Evolutionary conservation across 2,329 filamentous ascomycete genomes (phyloP), one percentile per base, ranked within the genome.

Genomic region (Aplosporella prunicola): DNA sequence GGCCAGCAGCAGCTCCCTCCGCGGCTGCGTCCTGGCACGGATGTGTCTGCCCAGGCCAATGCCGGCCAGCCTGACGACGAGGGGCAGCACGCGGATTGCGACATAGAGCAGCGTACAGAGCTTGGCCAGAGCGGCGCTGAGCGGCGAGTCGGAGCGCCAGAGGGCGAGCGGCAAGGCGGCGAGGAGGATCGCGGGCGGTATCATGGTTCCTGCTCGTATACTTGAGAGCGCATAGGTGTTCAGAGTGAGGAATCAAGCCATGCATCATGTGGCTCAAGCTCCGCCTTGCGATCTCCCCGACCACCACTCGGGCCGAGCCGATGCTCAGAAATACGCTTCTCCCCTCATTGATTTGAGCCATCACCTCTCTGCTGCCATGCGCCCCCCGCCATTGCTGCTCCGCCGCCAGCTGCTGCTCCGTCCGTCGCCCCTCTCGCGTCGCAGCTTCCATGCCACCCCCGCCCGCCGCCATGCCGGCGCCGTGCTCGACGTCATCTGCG

Each of bases 371-470:
- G 7, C 35, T 14, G 5, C 35, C 32, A 57, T 57, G 51, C 39
- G 48, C 13, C 41, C 47, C 31, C 43, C 51, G 24, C 43, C 51
- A 26, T 48, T 44, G 38, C 49, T 40, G 28, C 44, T 47, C 30
- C 45, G 45, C 24, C 39, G 50, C 46, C 52, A 54, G 50, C 49
- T 52, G 39, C 47, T 49, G 37, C 35, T 43, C 5, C 23, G 43
- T n/a, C 38, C 32, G 38, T 10, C 32, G 32, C 31, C 43, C 22
- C 16, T 29, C 24, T 7, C 34, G 20, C 16, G 18, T 23, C 68
- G 69, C 43, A 48, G 61, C 34, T 76, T 76, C 51, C 71, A 74
- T 47, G 63, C 66, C 14, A 65, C 71, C 20, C 57, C 60, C 28
- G 58, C 52, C 24, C 51, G 49, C 33, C 43, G 46, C 14, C 46